Evolutionary conservation across 495 filamentous ascomycete species (phyloP), one percentile per base, ranked within the genome.

Genomic region (Penicillium riverlandense): DNA sequence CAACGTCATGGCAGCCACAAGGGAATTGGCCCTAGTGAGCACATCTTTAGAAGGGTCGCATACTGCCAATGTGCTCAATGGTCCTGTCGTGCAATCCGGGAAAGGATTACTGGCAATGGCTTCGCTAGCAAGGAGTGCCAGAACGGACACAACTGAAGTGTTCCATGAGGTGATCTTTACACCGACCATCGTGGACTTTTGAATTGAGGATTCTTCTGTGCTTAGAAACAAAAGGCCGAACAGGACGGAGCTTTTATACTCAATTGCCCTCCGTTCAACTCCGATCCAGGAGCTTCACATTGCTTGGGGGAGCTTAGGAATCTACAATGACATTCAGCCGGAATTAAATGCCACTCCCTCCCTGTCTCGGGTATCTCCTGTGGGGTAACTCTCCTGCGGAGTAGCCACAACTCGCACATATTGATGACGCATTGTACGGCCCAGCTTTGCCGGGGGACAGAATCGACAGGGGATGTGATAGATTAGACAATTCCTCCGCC

Each of bases 31-130:
- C 46, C 76, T 66, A 2, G 76, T 72, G 7, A 66, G 52, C 1
- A 71, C 64, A 11, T 55, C 57, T 3, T 65, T 66, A 0, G 64
- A 67, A 1, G 61, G 52, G 39, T 82, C 55, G 52, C 78, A 82
- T 16, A 80, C 61, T 10, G 59, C n/a, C 9, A 47, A 63, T 6
- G 52, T 49, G 36, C 49, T 63, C n/a, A 70, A 46, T 1, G 66
- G 66, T 2, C 58, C 58, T 35, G 45, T 55, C 8, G 43, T 30
- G 33, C 66, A 70, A 43, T 69, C 66, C 0, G 66, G 66, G 59
- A 10, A 42, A 37, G 37, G 16, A 39, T 12, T 29, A 39, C 3
- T 39, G 6, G 37, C 37, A 22, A 39, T 39, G n/a, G 37, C 37
- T 39, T 29, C 16, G 15, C 37, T 39, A n/a, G 37, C 37, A 28